Evolutionary conservation across 2,329 filamentous ascomycete genomes (phyloP).

Genomic region (Pseudogymnoascus sp.): DNA sequence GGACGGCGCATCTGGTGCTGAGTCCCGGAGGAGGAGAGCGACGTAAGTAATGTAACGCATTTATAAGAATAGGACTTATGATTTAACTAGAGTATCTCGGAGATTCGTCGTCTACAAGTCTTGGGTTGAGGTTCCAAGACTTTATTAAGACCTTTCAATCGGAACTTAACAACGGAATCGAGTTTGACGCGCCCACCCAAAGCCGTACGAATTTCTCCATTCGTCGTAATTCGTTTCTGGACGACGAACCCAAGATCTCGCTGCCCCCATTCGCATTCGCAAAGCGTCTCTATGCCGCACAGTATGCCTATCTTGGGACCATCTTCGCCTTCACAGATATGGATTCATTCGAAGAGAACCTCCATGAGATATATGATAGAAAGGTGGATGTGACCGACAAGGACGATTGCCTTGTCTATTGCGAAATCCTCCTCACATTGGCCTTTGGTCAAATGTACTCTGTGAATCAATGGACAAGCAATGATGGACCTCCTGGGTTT

Average conservation of each 20-base stretch:
- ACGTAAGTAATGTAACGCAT: slow-evolving; percentile 9
- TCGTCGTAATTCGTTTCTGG: slow-evolving; percentile 3
- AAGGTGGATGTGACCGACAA: slow-evolving; percentile 36
- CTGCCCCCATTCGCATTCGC: slow-evolving; percentile 45
- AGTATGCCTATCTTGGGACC: slow-evolving; percentile 50
- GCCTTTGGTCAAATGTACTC: slow-evolving; percentile 51
- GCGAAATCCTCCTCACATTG: slow-evolving; percentile 45
- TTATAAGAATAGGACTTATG: background rate
- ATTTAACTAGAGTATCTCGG: slow-evolving; percentile 21
- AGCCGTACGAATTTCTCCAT: slow-evolving; percentile 8
- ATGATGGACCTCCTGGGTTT: slow-evolving; percentile 47
- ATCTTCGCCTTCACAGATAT: slow-evolving; percentile 48
- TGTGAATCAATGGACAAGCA: slow-evolving; percentile 47
- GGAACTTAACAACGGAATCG: slow-evolving; percentile 2
- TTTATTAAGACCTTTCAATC: slow-evolving; percentile 19
- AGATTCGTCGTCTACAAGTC: slow-evolving; percentile 22
- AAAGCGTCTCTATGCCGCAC: slow-evolving; percentile 42
- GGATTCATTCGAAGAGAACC: slow-evolving; percentile 38
- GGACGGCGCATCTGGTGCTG: slow-evolving; percentile 11
- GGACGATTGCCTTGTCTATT: slow-evolving; percentile 42
- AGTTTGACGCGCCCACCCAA: slow-evolving; percentile 10
- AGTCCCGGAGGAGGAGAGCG: slow-evolving; percentile 9
- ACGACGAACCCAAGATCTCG: background rate
- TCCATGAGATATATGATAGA: slow-evolving; percentile 38
- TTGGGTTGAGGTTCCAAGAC: slow-evolving; percentile 20